Evolutionary conservation across 2,329 filamentous ascomycete genomes (phyloP), one percentile per base, ranked within the genome.

Genomic region (Chaetomiaceae sp.): DNA sequence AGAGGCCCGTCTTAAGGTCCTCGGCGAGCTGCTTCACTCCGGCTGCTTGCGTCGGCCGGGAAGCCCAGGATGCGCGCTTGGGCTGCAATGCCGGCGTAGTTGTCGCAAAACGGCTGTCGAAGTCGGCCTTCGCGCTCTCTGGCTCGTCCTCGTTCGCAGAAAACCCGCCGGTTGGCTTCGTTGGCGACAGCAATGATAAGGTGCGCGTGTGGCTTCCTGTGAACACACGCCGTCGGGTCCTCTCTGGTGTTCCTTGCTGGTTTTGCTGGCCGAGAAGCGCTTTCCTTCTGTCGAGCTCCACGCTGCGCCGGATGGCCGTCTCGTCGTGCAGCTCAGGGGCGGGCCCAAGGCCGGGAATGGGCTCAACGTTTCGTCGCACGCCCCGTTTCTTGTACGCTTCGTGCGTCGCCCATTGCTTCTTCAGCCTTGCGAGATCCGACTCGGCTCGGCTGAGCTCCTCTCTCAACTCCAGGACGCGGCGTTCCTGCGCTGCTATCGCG

Each of bases 371-470:
- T 59, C 95, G 80, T 47, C 82, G 78, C 56, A 90, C 83, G 3
- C 83, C 82, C 54, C 83, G 81, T 71, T 92, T 92, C 71, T 84
- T 89, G 55, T 82, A 80, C 43, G 83, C 84, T 67, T 96, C 91
- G 56, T 91, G 84, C 14, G 77, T 72, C 1, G 88, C 82, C 86
- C 89, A 97, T 69, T 91, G 87, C 64, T 82, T 86, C 75, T 96
- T 97, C 57, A 99, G 75, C 38, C 75, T 80, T 43, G 76, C 75
- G 37, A 99, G 75, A 43, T 95, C 88, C 12, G 75, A 72, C 68
- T 99, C 92, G 6, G 94, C 92, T 55, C 85, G 85, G 22, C 77
- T 74, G n/a, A 99, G 76, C 69, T 97, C 92, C 69, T 99, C 94
- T 55, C 85, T 87, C 48, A 99, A 75, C 71, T 97, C 94, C 53